These are phyloP conservation scores for Xylaria longipes DNA, from an alignment of 495 filamentous ascomycete genomes.

Conservation along the genomic window DNA sequence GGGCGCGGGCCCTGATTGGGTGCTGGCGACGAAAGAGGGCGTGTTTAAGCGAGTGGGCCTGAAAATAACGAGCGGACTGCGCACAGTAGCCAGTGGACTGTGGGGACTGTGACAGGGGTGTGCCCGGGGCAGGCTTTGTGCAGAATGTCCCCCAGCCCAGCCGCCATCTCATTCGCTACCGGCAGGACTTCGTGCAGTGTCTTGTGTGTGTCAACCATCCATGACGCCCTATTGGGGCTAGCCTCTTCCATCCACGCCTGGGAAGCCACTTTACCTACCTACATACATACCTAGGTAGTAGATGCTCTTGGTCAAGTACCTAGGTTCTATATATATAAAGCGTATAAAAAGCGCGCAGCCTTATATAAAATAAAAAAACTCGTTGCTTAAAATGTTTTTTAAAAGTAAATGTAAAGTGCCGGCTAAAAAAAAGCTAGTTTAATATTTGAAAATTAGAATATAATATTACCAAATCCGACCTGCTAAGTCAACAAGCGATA, in stretches of 20 bases:
- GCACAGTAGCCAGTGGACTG: neutral
- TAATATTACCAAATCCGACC: no score
- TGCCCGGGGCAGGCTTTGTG: slow-evolving; percentile 13
- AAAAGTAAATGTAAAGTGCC: no score
- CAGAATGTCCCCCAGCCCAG: slow-evolving; percentile 3
- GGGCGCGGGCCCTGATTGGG: neutral
- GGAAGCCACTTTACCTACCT: slow-evolving; percentile 12
- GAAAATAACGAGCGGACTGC: neutral
- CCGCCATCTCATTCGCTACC: slow-evolving; percentile 16
- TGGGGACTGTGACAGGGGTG: neutral
- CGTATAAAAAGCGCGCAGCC: no score
- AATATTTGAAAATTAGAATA: no score
- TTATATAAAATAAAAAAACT: no score
- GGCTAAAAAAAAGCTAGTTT: no score
- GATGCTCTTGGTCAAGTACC: neutral
- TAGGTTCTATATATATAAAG: no score
- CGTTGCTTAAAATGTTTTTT: no score
- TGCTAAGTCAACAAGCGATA: slow-evolving; percentile 4
- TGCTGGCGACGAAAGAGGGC: neutral
- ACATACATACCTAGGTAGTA: neutral
- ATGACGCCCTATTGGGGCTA: slow-evolving; percentile 15
- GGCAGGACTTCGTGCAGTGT: slow-evolving; percentile 19
- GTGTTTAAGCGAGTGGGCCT: slow-evolving; percentile 18
- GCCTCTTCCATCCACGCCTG: slow-evolving; percentile 3
- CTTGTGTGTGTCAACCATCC: slow-evolving; percentile 24